Evolutionary conservation across 2,329 filamentous ascomycete genomes (phyloP), one percentile per base, ranked within the genome.

Genomic region (Xylariales sp.): DNA sequence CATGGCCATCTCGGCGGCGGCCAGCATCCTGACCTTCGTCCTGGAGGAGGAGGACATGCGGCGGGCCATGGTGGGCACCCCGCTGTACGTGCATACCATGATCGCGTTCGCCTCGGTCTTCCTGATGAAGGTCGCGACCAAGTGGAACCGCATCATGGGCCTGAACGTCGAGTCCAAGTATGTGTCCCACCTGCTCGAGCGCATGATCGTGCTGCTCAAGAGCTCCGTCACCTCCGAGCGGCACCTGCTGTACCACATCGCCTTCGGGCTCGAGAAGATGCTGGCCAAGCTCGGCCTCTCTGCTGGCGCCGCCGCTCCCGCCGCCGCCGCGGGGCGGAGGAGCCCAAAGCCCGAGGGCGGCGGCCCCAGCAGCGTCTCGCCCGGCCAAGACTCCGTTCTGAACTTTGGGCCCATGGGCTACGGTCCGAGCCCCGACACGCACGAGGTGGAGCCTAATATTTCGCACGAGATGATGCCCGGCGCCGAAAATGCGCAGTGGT

Each of bases 171-270:
- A 66, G 40, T 43, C 50, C 10, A 45, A 40, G 6, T 55, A 59
- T 18, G 55, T 60, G 6, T 52, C 47, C 3, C 48, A 53, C 12
- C 49, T 64, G 3, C 39, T 65, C 14, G 47, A 52, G 25, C 51
- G 49, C 28, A 56, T 61, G 44, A 57, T 61, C 23, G 37, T 44
- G 6, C 47, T 63, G 2, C 43, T 63, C 3, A 54, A 51, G 16
- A 52, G 47, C 17, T 49, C 49, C 5, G 50, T 54, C 20, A 57
- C 57, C 4, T 56, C 56, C 4, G 56, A 64, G 6, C 47, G 57
- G n/a, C 60, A 63, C 40, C 48, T 64, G 6, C 45, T 62, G 15
- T 52, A 55, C 37, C 60, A 63, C 37, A 63, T 62, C n/a, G 60
- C 60, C 4, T 49, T 37, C 5, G 61, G 60, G 1, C 44, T 64